Conservation (phyloP, 148 eudicot genomes). For the Nepenthes mirabilis region DNA sequence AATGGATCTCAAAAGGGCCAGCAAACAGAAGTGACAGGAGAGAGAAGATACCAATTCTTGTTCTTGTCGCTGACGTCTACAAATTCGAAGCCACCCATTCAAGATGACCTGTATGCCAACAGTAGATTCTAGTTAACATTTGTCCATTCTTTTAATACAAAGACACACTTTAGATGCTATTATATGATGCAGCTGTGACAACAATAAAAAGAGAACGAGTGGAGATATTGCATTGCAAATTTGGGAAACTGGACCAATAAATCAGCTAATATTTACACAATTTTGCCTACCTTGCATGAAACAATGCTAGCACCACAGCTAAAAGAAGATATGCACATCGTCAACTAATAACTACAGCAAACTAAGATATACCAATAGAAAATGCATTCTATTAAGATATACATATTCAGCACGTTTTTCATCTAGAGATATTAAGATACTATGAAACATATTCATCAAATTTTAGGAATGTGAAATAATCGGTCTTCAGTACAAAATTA, state of each 20-base stretch:
- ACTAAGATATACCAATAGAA: too few species aligned
- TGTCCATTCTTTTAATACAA: neutral
- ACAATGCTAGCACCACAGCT: too few species aligned
- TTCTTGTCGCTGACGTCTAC: slow-evolving; percentile 81
- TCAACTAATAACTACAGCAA: too few species aligned
- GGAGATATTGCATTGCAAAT: neutral
- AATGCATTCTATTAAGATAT: too few species aligned
- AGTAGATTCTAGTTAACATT: neutral
- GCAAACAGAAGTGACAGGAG: neutral
- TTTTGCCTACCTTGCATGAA: too few species aligned
- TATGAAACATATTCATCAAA: too few species aligned
- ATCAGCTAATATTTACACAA: neutral
- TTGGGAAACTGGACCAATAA: slow-evolving; percentile 1
- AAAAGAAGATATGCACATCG: too few species aligned
- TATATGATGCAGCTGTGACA: neutral
- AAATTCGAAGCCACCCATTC: slow-evolving; percentile 93
- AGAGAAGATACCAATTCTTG: slow-evolving; percentile 67
- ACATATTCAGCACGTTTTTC: too few species aligned
- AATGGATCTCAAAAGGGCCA: neutral
- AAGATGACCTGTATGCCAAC: slow-evolving; percentile 44
- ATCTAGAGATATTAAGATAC: too few species aligned
- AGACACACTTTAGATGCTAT: too few species aligned
- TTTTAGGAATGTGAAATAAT: too few species aligned
- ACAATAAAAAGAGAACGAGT: neutral
- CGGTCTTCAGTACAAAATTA: too few species aligned